Base-by-base conservation (phyloP, 2,329 filamentous ascomycete genomes). In the Aspergillus proliferans region DNA sequence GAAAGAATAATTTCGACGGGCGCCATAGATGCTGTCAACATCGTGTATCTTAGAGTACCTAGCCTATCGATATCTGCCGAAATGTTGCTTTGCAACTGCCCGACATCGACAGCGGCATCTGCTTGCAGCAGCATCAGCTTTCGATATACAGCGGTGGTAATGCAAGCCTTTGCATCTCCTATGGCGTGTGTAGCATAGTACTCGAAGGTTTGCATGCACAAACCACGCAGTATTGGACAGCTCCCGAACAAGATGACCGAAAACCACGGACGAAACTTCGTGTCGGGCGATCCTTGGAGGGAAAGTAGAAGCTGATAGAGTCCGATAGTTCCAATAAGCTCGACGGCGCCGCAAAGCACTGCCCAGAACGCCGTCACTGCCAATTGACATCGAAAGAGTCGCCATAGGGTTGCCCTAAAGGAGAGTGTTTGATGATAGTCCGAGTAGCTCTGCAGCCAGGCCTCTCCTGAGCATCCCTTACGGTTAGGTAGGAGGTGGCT, bases 171-270 rank as follows among this genome's bases (percentile, higher is more conserved):
- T 19, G 14, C 43, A 42, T 52, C 43, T 24, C 51, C 51, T 45
- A 52, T 52, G n/a, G 48, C 45, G 34, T 52, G 51, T 2, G 51
- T 52, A 19, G 51, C 48, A 30, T 41, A 50, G 39, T 52, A 52
- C 21, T 52, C 51, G 21, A 52, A 52, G 6, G 48, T 52, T 28
- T 52, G 51, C 51, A 52, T 52, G 36, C 51, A 52, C 18, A 52
- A 14, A 26, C 51, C 51, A 45, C 51, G 51, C 19, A 52, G 15
- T 22, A 52, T 52, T 18, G 51, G 51, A 22, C 44, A 52, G 2
- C 30, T 6, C 9, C 39, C 44, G 34, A 52, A 52, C 15, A 52
- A 18, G 14, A 45, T 5, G 14, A 52, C 36, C 6, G 40, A 52
- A 33, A 52, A 46, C 48, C 48, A 51, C 7, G 51, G 48, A 10